phyloP scores from a whole-genome alignment of 495 filamentous ascomycete species.

The Podospora pseudocomata region DNA sequence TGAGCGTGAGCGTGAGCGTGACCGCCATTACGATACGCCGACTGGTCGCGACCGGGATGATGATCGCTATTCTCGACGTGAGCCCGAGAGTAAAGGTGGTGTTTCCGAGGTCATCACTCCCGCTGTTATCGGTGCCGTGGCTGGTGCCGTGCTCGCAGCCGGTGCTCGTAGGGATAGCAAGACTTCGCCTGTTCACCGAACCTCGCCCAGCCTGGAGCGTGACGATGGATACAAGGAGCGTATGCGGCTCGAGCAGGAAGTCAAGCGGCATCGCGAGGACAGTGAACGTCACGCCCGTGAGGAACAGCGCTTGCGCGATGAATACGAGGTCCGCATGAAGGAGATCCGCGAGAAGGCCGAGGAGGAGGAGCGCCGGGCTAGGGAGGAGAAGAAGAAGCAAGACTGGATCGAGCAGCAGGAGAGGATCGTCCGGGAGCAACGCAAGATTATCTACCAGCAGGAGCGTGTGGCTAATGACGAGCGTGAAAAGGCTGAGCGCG shows the following conservation, averaged over 20 bases:
- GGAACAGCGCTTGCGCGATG: constrained; percentile 22
- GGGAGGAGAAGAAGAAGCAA: constrained; percentile 14
- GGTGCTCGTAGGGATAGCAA: not conserved
- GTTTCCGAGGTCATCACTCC: constrained; percentile 8
- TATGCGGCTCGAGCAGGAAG: constrained; percentile 20
- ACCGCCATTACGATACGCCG: not conserved
- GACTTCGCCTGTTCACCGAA: constrained; percentile 3
- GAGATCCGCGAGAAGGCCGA: constrained; percentile 17
- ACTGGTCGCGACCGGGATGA: constrained; percentile 21
- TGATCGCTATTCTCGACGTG: constrained; percentile 11
- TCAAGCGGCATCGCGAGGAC: constrained; percentile 26
- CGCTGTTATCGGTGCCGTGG: constrained; percentile 10
- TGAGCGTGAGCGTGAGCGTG: constrained; percentile 2
- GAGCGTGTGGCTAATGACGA: constrained; percentile 23
- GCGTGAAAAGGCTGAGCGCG: constrained; percentile 23
- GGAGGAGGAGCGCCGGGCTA: constrained; percentile 6
- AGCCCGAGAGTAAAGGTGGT: constrained; percentile 1
- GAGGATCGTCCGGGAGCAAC: constrained; percentile 28
- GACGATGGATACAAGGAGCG: constrained; percentile 17
- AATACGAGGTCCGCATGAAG: constrained; percentile 27
- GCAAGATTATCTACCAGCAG: constrained; percentile 23
- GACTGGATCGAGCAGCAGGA: constrained; percentile 24
- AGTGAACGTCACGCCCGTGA: constrained; percentile 28
- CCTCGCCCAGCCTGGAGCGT: constrained; percentile 8
- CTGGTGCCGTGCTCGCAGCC: constrained; percentile 14